Percentiles rank a stretch among this genome's conserved stretches.
phyloP scores from a whole-genome alignment of 2,329 filamentous ascomycete genomes.

The Aureobasidium pullulans region DNA sequence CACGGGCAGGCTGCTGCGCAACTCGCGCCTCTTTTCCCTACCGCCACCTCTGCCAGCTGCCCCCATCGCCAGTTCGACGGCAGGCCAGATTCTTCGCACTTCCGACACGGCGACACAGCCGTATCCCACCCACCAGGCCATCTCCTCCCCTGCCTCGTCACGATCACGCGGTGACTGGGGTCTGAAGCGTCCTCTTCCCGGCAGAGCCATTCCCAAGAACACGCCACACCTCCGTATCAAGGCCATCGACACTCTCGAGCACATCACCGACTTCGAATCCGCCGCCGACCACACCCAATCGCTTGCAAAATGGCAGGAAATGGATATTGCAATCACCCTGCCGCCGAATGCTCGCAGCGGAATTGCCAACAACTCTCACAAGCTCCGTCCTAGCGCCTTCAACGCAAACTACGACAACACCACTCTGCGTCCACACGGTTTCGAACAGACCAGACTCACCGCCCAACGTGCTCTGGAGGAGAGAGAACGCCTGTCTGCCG shows the following conservation, averaged over 20 bases:
- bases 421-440: constrained; percentile 19
- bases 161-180: constrained; percentile 82
- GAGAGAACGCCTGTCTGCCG: constrained; percentile 18
- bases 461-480: constrained; percentile 16
- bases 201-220: constrained; percentile 61
- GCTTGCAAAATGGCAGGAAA: constrained; percentile 77
- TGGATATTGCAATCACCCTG: constrained; percentile 63
- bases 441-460: constrained; percentile 23
- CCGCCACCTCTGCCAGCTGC: constrained; percentile 66
- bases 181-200: constrained; percentile 74
- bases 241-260: constrained; percentile 75
- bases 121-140: constrained; percentile 75
- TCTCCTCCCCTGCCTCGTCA: constrained; percentile 68
- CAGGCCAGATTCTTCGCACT: constrained; percentile 42
- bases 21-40: constrained; percentile 83
- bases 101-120: constrained; percentile 66
- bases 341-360: constrained; percentile 13
- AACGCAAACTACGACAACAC: constrained; percentile 40
- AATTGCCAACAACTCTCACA: not conserved
- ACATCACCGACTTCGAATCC: constrained; percentile 81
- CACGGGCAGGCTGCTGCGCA: constrained; percentile 64
- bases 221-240: constrained; percentile 71
- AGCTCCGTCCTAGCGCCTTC: constrained; percentile 29
- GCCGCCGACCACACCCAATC: constrained; percentile 75
- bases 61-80: constrained; percentile 34